phyloP scores from a whole-genome alignment of 495 filamentous ascomycete genomes.

The Penicillium taxi region DNA sequence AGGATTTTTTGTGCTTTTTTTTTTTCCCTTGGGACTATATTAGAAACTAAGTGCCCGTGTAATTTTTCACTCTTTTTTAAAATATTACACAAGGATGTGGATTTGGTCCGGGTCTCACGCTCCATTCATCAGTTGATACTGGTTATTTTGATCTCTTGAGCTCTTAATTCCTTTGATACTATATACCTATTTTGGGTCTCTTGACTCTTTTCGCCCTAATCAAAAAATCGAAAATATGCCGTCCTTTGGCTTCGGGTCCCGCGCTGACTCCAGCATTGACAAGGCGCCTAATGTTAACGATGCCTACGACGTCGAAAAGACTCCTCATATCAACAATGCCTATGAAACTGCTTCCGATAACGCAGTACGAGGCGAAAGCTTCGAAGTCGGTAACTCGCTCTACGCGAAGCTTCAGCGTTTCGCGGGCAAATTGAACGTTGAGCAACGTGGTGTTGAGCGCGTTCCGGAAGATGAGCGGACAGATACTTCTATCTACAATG shows the following conservation, averaged over 20 bases:
- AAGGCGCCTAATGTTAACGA: constrained; percentile 34
- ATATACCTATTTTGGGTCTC: background rate
- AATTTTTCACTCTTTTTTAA: constrained; percentile 10
- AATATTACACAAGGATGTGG: constrained; percentile 19
- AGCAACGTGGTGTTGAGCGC: constrained; percentile 73
- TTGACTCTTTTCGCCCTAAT: constrained; percentile 2
- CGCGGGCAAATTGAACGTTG: constrained; percentile 61
- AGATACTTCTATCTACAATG: constrained; percentile 56
- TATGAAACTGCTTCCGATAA: constrained; percentile 41
- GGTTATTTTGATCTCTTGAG: constrained; percentile 9
- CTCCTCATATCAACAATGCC: background rate
- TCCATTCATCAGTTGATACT: constrained; percentile 6
- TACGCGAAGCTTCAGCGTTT: constrained; percentile 64
- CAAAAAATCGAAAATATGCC: constrained; percentile 8
- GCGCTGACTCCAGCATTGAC: constrained; percentile 30
- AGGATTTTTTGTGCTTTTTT: constrained; percentile 7
- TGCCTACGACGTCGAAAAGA: constrained; percentile 22
- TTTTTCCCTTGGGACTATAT: constrained; percentile 16
- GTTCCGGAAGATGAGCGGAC: constrained; percentile 67
- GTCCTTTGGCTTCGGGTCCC: constrained; percentile 17
- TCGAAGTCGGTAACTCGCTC: constrained; percentile 51
- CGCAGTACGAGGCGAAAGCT: constrained; percentile 53
- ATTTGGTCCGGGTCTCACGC: constrained; percentile 4
- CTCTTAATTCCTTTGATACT: constrained; percentile 8
- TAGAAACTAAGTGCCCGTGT: constrained; percentile 5